A percentile compares a stretch with the other conserved stretches of the same genome.
Conservation (phyloP, 805 yeast genomes). For the Tanozyma kutaoensis region DNA sequence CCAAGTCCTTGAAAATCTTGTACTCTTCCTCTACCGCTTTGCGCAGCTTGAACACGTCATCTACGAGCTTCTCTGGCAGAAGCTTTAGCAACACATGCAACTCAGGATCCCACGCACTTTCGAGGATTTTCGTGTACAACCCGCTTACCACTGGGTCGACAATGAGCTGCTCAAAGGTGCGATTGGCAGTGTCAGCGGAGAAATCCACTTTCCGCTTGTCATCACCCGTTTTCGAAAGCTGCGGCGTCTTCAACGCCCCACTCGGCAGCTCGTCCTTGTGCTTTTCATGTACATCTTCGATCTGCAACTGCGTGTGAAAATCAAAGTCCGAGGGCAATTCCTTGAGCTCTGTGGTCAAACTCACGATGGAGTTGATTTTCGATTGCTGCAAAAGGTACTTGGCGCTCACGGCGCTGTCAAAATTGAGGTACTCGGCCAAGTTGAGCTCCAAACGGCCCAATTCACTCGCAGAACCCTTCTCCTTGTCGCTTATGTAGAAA, state of each 20-base stretch:
- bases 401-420: conserved; percentile 25
- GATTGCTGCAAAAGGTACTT: conserved; percentile 65
- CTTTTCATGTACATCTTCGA: conserved; percentile 11
- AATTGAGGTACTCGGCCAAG: conserved; percentile 2
- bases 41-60: conserved; percentile 63
- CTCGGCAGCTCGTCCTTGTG: neutral
- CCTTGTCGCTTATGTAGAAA: conserved; percentile 18
- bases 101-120: conserved; percentile 48
- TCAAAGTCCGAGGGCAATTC: conserved; percentile 24
- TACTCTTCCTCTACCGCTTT: conserved; percentile 13
- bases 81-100: conserved; percentile 32
- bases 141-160: conserved; percentile 38
- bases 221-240: neutral
- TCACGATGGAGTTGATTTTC: conserved; percentile 71
- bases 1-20: no score
- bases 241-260: neutral
- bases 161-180: conserved; percentile 7
- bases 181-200: neutral
- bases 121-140: conserved; percentile 40
- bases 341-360: conserved; percentile 40
- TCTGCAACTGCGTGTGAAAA: conserved; percentile 28
- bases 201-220: neutral
- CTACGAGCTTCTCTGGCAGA: conserved; percentile 58
- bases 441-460: no score
- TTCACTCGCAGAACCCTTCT: no score